Evolutionary conservation across 73 alveolate species (phyloP), one percentile per base, ranked within the genome.

Genomic region (Paramecium bursaria): DNA sequence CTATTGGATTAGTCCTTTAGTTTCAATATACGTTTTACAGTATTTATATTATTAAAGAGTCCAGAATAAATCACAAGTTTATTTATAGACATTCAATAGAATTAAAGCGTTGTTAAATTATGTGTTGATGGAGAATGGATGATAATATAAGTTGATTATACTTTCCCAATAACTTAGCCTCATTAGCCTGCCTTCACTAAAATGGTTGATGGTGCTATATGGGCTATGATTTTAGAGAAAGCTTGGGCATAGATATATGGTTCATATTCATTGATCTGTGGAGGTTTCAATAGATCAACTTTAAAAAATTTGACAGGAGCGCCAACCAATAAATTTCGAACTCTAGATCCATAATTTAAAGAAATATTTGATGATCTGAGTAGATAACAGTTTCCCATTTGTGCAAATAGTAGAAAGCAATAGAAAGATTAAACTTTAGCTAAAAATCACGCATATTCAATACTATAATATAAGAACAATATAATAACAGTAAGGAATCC

Each of bases 201-300:
- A 50, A 94, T 94, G 10, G 85, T 85, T 31, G 95, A 94, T 53
- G 96, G 92, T 33, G 96, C 95, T 48, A 87, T 94, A 6, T 95
- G 99, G 99, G 97, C 93, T 2, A 90, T 94, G 86, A 48, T 95
- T 3, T 88, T 95, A 57, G 99, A 95, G 74, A 95, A 95, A 86
- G 95, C 97, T 5, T 95, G 96, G 97, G 99, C 99, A 9, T 94
- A 94, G 74, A 85, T 95, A 2, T 93, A 95, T 73, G 96, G 96
- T 7, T 75, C 95, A 11, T 95, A 95, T 86, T 91, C 92, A 46
- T 52, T 92, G 51, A 92, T 90, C 23, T 96, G 92, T 76, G 96
- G 96, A 29, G 96, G 96, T 42, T 94, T 90, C 85, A 92, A 95
- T 44, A 95, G 95, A 86, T 51, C 91, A 27, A 94, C 94, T 2